Evolutionary conservation across 257 asterid genomes (phyloP).

Genomic region (Solanum rostratum): DNA sequence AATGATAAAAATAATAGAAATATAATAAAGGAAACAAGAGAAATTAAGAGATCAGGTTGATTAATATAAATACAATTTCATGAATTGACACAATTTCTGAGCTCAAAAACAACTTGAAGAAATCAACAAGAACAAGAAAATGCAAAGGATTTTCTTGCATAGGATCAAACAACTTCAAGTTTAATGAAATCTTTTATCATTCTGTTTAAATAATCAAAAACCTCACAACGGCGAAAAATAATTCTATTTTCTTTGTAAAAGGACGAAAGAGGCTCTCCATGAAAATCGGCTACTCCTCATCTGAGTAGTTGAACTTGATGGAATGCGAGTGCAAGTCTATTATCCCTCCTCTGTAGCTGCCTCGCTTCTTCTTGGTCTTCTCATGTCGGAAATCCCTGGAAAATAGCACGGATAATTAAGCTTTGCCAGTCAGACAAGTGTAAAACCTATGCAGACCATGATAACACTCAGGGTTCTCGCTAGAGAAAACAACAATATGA

Average conservation of each 20-base stretch:
- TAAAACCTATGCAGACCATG: background rate
- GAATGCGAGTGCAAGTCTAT: constrained; percentile 79
- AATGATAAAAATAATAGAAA: background rate
- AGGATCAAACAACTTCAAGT: background rate
- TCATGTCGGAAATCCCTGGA: constrained; percentile 39
- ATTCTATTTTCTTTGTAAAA: background rate
- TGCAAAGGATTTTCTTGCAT: background rate
- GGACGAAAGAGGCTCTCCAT: background rate
- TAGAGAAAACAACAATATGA: background rate
- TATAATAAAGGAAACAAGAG: background rate
- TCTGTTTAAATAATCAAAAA: background rate
- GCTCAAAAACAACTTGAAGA: background rate
- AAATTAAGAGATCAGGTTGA: background rate
- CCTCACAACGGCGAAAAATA: background rate
- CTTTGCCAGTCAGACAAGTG: background rate
- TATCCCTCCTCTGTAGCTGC: constrained; percentile 90
- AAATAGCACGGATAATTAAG: background rate
- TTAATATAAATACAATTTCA: background rate
- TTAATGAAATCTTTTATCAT: background rate
- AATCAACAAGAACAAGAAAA: background rate
- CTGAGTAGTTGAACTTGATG: constrained; percentile 69
- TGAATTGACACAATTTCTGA: background rate
- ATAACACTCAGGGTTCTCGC: background rate
- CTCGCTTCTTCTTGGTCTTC: constrained; percentile 97
- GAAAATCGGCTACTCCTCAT: constrained; percentile 31